These are phyloP conservation scores for Kwoniella shandongensis DNA, from an alignment of 768 basidiomycete genomes.

Conservation along the genomic window DNA sequence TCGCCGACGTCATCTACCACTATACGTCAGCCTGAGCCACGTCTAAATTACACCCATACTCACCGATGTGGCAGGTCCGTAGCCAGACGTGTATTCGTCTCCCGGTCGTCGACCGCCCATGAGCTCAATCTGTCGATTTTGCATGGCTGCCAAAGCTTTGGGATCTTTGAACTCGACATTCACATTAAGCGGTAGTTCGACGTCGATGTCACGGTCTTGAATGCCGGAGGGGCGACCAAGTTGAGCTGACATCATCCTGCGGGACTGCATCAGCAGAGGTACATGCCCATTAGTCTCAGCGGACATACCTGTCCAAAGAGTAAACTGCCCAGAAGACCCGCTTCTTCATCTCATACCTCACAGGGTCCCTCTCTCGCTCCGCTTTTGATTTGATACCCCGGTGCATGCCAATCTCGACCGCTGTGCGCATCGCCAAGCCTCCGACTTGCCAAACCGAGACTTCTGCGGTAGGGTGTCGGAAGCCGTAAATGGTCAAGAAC, in stretches of 20 bases:
- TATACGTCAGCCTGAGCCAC: not conserved
- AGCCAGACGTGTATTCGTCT: slow-evolving; percentile 32
- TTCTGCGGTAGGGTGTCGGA: slow-evolving; percentile 21
- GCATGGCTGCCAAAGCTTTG: slow-evolving; percentile 25
- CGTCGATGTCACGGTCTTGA: slow-evolving; percentile 42
- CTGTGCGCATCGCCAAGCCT: slow-evolving; percentile 39
- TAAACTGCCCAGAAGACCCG: slow-evolving; percentile 46
- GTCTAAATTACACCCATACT: not conserved
- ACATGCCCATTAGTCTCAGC: not conserved
- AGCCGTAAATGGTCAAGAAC: slow-evolving; percentile 32
- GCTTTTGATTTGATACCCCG: slow-evolving; percentile 18
- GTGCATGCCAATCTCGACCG: slow-evolving; percentile 40
- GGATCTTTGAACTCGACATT: slow-evolving; percentile 39
- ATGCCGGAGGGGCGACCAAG: slow-evolving; percentile 38
- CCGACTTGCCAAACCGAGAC: slow-evolving; percentile 38
- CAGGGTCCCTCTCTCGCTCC: slow-evolving; percentile 18
- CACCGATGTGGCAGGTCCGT: slow-evolving; percentile 37
- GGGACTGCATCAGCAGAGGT: not conserved
- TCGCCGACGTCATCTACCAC: slow-evolving; percentile 39
- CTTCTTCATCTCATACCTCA: slow-evolving; percentile 30
- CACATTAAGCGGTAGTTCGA: slow-evolving; percentile 34
- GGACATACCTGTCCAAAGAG: slow-evolving; percentile 31
- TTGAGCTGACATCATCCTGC: slow-evolving; percentile 35
- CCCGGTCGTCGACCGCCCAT: slow-evolving; percentile 20
- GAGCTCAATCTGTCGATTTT: slow-evolving; percentile 32